A percentile compares a stretch with the other conserved stretches of the same genome.
phyloP scores from a whole-genome alignment of 768 basidiomycete genomes.

The Suillus subluteus region DNA sequence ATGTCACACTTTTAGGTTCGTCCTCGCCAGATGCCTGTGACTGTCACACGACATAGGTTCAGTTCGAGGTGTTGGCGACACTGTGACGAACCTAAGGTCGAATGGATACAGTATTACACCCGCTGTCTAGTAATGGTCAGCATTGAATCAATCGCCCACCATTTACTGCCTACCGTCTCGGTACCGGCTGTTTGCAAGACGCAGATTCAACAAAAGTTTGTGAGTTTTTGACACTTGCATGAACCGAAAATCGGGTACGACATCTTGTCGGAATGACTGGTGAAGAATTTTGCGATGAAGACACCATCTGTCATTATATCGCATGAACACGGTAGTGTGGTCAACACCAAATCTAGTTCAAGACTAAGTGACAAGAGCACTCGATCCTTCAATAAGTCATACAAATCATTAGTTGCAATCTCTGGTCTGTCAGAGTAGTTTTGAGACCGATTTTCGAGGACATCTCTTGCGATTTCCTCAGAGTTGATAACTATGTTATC shows the following conservation, averaged over 20 bases:
- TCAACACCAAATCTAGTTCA: slow-evolving; percentile 15
- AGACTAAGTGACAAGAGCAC: not conserved
- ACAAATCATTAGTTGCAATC: slow-evolving; percentile 13
- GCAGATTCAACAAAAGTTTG: slow-evolving; percentile 4
- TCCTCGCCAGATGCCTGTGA: too few species aligned
- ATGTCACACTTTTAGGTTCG: too few species aligned
- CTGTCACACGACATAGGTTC: too few species aligned
- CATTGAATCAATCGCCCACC: not conserved
- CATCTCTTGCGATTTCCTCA: slow-evolving; percentile 16
- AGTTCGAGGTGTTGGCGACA: too few species aligned
- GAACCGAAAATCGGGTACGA: not conserved
- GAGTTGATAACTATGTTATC: slow-evolving; percentile 20
- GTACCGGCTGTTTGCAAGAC: slow-evolving; percentile 8
- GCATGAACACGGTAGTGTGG: slow-evolving; percentile 16
- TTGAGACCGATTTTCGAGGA: slow-evolving; percentile 17
- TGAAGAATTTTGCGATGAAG: slow-evolving; percentile 20
- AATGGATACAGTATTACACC: too few species aligned
- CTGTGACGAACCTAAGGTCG: too few species aligned
- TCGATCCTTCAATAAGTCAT: not conserved
- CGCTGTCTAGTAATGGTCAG: slow-evolving; percentile 10
- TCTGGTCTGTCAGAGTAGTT: slow-evolving; percentile 18
- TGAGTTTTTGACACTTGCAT: slow-evolving; percentile 10
- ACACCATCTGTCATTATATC: slow-evolving; percentile 21
- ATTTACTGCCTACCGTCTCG: slow-evolving; percentile 11
- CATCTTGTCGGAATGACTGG: slow-evolving; percentile 17